Evolutionary conservation across 140 eudicot species (phyloP), one percentile per base, ranked within the genome.

Genomic region (Bidens hawaiensis): DNA sequence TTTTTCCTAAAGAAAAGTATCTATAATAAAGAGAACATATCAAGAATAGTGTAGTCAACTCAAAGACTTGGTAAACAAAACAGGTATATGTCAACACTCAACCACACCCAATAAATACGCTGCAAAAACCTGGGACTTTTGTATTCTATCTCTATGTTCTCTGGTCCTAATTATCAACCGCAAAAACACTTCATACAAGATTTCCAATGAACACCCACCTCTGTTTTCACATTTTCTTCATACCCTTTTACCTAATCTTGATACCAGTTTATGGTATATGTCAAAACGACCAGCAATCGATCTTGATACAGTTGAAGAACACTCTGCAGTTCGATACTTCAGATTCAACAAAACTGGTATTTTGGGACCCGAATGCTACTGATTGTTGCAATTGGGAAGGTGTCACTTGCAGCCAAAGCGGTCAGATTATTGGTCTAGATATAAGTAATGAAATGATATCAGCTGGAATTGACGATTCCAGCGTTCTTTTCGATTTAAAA

Each of bases 371-470:
- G 26, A 57, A 57, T 57, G 64, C 0, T 38, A 27, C 23, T 22
- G 85, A 80, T 52, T 86, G 90, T 71, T 83, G 91, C 74, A 16
- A 8, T 21, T 89, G 89, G 93, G 6, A 0, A 3, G 97, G 95
- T 52, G 80, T 89, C 28, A 62, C 0, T 12, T 85, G 89, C 74
- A 78, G 67, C 60, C 5, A 0, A 21, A 28, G 47, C 1, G 97
- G 97, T 26, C 74, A 47, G 30, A 83, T 86, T 13, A 53, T 65
- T 5, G 67, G 79, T 25, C 65, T 89, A 4, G 89, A 83, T n/a
- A 75, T 86, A 4, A 69, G 67, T 41, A 65, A 65, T 14, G 87
- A 89, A 48, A 34, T 62, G 0, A 81, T 86, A 7, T 65, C 43
- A 0, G 70, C 67, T 26, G 84, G 78, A 15, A 22, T 90, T 12